phyloP scores from a whole-genome alignment of 1,284 basidiomycete genomes.

The Trichosporon coremiiforme region DNA sequence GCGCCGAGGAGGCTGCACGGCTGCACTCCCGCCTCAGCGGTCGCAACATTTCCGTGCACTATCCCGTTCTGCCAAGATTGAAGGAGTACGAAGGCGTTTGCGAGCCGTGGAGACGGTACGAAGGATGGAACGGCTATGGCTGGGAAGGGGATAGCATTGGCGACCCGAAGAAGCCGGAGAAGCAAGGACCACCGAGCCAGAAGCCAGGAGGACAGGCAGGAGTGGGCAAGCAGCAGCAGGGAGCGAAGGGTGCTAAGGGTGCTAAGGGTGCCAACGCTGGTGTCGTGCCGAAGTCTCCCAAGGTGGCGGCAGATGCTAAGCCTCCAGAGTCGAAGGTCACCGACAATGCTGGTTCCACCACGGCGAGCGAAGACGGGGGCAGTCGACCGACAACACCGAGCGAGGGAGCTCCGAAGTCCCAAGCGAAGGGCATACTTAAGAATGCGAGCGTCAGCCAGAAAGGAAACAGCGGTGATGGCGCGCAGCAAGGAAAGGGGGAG shows the following conservation, averaged over 20 bases:
- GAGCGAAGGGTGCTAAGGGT: background rate
- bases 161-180: slow-evolving; percentile 14
- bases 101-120: slow-evolving; percentile 26
- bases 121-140: slow-evolving; percentile 45
- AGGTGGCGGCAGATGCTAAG: background rate
- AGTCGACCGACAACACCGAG: background rate
- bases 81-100: slow-evolving; percentile 31
- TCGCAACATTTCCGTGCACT: slow-evolving; percentile 38
- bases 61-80: slow-evolving; percentile 42
- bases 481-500: background rate
- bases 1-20: slow-evolving; percentile 28
- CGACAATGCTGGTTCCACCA: background rate
- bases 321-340: background rate
- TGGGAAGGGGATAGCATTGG: slow-evolving; percentile 42
- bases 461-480: background rate
- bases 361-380: background rate
- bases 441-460: no score
- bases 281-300: background rate
- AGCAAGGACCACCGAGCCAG: slow-evolving; percentile 18
- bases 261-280: background rate
- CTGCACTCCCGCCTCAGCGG: slow-evolving; percentile 33
- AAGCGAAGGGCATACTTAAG: background rate
- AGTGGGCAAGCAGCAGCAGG: slow-evolving; percentile 13
- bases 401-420: background rate
- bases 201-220: slow-evolving; percentile 25